Evolutionary conservation across 768 basidiomycete species (phyloP).

Genomic region (Mycena rebaudengoi): DNA sequence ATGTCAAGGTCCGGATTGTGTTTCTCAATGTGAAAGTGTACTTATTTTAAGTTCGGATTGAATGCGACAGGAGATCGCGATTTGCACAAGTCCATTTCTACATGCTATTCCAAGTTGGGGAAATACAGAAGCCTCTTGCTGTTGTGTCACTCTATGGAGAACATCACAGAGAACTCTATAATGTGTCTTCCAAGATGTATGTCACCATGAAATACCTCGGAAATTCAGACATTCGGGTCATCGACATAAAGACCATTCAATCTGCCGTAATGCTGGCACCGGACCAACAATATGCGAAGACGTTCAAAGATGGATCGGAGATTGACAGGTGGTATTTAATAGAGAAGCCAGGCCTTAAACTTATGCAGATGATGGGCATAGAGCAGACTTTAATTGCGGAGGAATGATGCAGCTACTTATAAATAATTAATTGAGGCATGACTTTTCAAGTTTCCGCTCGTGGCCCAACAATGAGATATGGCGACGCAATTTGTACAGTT

Average conservation of each 20-base stretch:
- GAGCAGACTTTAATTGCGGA: not conserved
- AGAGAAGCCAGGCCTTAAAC: not conserved
- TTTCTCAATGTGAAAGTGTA: no score
- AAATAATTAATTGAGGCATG: no score
- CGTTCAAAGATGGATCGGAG: not conserved
- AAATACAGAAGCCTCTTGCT: not conserved
- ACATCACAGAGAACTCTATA: not conserved
- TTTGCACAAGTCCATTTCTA: not conserved
- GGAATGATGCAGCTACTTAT: no score
- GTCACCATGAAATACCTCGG: not conserved
- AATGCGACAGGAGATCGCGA: not conserved
- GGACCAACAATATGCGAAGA: not conserved
- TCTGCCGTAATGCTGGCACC: not conserved
- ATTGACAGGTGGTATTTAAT: not conserved
- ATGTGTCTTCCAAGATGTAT: not conserved
- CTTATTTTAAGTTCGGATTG: no score
- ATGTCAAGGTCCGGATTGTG: conserved; percentile 2
- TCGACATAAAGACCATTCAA: not conserved
- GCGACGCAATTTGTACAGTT: no score
- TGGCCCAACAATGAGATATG: no score
- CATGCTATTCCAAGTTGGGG: not conserved
- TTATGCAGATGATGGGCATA: not conserved
- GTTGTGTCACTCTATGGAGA: not conserved
- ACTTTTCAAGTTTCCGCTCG: no score
- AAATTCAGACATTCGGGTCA: not conserved